Evolutionary conservation across 2,329 filamentous ascomycete genomes (phyloP).

Genomic region (Neofusicoccum umdonicola): DNA sequence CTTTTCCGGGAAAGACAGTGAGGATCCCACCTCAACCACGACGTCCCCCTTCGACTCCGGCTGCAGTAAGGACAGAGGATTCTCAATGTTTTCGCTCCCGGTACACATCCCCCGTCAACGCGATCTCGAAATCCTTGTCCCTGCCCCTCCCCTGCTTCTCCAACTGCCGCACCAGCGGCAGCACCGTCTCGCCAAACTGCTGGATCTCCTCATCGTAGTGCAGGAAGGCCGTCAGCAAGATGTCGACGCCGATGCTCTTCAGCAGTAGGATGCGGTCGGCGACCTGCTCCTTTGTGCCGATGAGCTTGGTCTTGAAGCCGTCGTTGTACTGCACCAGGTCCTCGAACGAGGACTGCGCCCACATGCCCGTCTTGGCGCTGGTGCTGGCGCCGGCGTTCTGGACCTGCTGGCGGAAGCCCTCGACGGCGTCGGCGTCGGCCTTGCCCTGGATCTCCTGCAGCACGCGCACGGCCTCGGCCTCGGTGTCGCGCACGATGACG

Average conservation of each 20-base stretch:
- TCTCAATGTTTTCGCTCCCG: constrained; percentile 23
- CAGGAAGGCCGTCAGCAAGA: constrained; percentile 49
- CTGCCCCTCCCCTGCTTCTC: constrained; percentile 50
- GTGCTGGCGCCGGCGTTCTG: constrained; percentile 51
- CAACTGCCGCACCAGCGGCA: constrained; percentile 48
- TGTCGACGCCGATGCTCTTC: constrained; percentile 45
- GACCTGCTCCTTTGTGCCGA: constrained; percentile 53
- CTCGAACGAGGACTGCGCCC: constrained; percentile 52
- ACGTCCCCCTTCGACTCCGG: no score
- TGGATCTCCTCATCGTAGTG: constrained; percentile 56
- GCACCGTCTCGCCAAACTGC: constrained; percentile 47
- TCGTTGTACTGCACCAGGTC: constrained; percentile 57
- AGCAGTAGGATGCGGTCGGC: constrained; percentile 50
- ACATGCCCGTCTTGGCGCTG: constrained; percentile 52
- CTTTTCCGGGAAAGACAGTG: no score
- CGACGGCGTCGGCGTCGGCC: constrained; percentile 50
- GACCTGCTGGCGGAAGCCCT: constrained; percentile 50
- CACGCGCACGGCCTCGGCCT: constrained; percentile 50
- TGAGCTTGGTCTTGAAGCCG: constrained; percentile 56
- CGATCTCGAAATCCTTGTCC: constrained; percentile 47
- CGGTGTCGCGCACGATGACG: constrained; percentile 50
- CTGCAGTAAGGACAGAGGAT: no score
- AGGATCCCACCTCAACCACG: no score
- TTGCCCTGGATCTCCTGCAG: constrained; percentile 55
- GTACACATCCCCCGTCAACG: constrained; percentile 50